Conservation (phyloP, 176 grass and related monocot genomes). For the Melocanna baccifera region DNA sequence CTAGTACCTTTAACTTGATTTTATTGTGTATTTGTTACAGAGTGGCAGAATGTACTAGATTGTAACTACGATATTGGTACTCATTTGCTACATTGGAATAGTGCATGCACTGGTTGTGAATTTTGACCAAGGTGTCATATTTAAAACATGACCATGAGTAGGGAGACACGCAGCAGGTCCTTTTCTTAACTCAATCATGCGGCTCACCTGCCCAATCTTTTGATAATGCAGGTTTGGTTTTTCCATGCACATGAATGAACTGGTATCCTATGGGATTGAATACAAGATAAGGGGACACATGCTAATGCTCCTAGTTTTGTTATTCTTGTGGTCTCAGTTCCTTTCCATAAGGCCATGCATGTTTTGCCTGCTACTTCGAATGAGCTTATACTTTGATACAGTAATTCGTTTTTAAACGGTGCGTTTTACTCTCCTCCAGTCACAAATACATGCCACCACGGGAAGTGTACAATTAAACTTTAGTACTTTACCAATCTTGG, state of each 20-base stretch:
- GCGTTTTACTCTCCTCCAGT: conserved; percentile 15
- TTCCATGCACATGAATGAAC: conserved; percentile 49
- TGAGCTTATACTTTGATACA: too few relatives aligned
- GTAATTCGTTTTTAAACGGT: too few relatives aligned
- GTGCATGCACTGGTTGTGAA: conserved; percentile 31
- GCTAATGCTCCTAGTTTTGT: conserved; percentile 39
- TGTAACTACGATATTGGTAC: not conserved
- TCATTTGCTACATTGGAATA: not conserved
- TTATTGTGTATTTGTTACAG: not conserved
- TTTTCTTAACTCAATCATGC: conserved; percentile 50
- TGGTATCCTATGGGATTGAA: conserved; percentile 54
- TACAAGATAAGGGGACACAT: conserved; percentile 54
- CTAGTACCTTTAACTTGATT: conserved; percentile 1
- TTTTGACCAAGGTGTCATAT: conserved; percentile 38
- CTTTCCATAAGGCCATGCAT: conserved; percentile 30
- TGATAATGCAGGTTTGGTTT: conserved; percentile 45
- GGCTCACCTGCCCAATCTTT: conserved; percentile 53
- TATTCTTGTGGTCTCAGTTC: conserved; percentile 27
- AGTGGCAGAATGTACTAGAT: not conserved
- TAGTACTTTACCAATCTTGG: not conserved
- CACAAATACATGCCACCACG: not conserved
- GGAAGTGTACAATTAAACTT: conserved; percentile 26
- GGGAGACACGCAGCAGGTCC: conserved; percentile 38
- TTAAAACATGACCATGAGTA: conserved; percentile 46
- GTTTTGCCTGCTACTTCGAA: too few relatives aligned